phyloP scores from a whole-genome alignment of 2,329 filamentous ascomycete species.

The Xylaria sp. region DNA sequence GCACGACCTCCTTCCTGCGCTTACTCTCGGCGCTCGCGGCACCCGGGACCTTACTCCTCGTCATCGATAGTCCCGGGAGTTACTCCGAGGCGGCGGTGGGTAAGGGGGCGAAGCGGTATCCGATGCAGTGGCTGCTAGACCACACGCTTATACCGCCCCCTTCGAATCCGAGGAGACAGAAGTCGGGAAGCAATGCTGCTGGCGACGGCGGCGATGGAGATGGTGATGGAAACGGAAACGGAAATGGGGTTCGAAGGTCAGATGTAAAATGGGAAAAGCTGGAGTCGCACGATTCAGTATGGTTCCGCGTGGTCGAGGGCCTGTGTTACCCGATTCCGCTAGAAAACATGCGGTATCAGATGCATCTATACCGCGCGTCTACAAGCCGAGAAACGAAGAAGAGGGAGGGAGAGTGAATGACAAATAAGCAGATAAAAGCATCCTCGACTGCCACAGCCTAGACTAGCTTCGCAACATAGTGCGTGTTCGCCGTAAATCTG shows the following conservation, averaged over 20 bases:
- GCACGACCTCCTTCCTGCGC: conserved; percentile 81
- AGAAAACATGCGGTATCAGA: conserved; percentile 95
- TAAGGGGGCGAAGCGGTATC: conserved; percentile 74
- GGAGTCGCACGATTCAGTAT: conserved; percentile 79
- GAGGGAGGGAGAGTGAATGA: background rate
- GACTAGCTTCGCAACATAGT: background rate
- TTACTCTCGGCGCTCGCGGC: conserved; percentile 69
- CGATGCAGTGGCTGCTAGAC: conserved; percentile 93
- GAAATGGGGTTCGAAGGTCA: conserved; percentile 44
- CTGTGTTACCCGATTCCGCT: conserved; percentile 84
- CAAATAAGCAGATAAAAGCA: too few species aligned
- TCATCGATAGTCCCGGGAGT: conserved; percentile 92
- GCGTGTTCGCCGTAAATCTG: background rate
- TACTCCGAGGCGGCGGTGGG: conserved; percentile 86
- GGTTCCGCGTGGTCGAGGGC: conserved; percentile 79
- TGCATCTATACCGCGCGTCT: conserved; percentile 77
- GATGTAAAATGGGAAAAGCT: conserved; percentile 75
- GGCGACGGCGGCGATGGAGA: conserved; percentile 51
- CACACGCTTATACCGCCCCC: conserved; percentile 71
- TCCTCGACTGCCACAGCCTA: background rate
- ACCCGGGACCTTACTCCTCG: conserved; percentile 75
- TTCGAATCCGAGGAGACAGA: background rate
- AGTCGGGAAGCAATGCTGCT: conserved; percentile 38
- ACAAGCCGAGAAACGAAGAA: background rate
- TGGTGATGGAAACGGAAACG: conserved; percentile 41